Conservation (phyloP, 1,284 basidiomycete species). For the Paramarasmius palmivorus region DNA sequence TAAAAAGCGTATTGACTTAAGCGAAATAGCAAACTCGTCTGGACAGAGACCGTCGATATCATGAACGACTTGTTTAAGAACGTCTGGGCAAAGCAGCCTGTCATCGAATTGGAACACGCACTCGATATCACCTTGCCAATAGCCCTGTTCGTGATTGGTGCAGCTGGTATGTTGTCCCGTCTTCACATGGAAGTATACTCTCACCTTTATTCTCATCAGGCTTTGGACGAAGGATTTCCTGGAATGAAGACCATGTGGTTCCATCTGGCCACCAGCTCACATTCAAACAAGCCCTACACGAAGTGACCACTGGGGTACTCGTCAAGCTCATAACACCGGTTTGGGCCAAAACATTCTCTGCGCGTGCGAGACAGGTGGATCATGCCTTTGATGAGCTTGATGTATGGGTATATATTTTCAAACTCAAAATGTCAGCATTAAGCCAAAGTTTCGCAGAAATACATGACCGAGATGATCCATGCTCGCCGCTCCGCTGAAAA, state of each 20-base stretch:
- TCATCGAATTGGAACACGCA: not conserved
- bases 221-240: not conserved
- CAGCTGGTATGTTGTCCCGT: not conserved
- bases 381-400: not conserved
- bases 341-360: not conserved
- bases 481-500: not conserved
- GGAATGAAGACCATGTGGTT: not conserved
- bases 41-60: constrained; percentile 35
- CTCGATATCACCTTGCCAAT: not conserved
- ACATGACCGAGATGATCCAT: constrained; percentile 3
- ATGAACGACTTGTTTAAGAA: constrained; percentile 25
- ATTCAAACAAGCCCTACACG: not conserved
- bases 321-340: not conserved
- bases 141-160: not conserved
- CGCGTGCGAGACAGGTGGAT: not conserved
- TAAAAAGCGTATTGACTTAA: constrained; percentile 6
- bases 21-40: constrained; percentile 40
- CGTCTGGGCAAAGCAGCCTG: constrained; percentile 8
- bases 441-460: too few species aligned
- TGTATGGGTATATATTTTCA: not conserved
- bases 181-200: too few species aligned
- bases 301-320: not conserved
- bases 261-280: not conserved
- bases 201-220: too few species aligned
- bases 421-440: too few species aligned